Conservation (phyloP, 208 protist genomes). For the Crithidia bombi region DNA sequence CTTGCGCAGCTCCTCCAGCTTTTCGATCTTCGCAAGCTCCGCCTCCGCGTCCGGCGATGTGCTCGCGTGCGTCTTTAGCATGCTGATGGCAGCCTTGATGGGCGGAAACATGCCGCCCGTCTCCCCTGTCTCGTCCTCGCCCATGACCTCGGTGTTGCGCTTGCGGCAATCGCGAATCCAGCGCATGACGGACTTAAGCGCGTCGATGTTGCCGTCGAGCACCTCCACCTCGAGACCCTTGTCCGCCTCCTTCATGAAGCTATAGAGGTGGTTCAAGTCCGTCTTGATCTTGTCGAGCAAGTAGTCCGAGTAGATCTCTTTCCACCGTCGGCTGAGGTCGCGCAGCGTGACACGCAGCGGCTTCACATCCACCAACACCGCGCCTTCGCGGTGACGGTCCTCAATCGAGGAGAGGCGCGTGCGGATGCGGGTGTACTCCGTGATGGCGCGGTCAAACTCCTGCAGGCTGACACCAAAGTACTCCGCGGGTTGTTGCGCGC, state of each 20-base stretch:
- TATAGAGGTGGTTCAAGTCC: conserved; percentile 83
- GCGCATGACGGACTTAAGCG: conserved; percentile 92
- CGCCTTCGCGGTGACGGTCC: conserved; percentile 88
- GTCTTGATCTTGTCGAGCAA: conserved; percentile 91
- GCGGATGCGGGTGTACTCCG: conserved; percentile 90
- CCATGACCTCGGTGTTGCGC: conserved; percentile 85
- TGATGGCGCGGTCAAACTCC: conserved; percentile 95
- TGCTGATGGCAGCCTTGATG: conserved; percentile 89
- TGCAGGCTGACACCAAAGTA: conserved; percentile 92
- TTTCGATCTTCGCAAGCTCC: conserved; percentile 89
- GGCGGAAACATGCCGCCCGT: conserved; percentile 91
- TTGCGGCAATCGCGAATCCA: conserved; percentile 93
- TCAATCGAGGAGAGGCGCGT: conserved; percentile 86
- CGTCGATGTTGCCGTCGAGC: conserved; percentile 88
- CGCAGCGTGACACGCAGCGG: conserved; percentile 94
- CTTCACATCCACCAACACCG: conserved; percentile 95
- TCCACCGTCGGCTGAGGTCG: conserved; percentile 94
- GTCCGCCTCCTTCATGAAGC: conserved; percentile 94
- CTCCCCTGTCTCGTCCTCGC: conserved; percentile 83
- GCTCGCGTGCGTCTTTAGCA: conserved; percentile 91
- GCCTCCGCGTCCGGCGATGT: conserved; percentile 75
- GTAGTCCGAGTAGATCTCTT: conserved; percentile 94
- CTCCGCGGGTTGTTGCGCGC: conserved; percentile 55
- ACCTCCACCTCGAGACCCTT: conserved; percentile 93
- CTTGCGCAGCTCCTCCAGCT: conserved; percentile 92